Evolutionary conservation across 768 basidiomycete genomes (phyloP), one percentile per base, ranked within the genome.

Genomic region (Suillus subluteus): DNA sequence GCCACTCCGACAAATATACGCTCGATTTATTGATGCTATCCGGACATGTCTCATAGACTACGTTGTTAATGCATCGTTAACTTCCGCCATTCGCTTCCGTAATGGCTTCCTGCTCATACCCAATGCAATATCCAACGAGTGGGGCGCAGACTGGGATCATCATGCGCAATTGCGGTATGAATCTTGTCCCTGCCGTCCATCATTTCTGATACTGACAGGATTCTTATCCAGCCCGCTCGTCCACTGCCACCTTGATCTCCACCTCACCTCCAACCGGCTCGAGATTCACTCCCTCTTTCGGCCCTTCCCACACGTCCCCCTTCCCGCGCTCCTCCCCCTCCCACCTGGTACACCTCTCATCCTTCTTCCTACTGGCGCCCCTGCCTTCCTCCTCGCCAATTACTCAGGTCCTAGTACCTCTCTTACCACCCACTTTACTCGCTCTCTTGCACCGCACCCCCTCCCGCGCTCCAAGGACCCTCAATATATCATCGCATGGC

Each of bases 351-450:
- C 88, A 13, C 91, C 91, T 11, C 88, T 94, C 62, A 83, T 81
- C 12, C 81, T 95, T 4, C 82, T 94, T 23, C 92, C 92, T 6
- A 83, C 87, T 67, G 88, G 86, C 38, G 87, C 85, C 5, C 91
- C 92, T 2, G 91, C 92, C 3, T 91, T 89, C 76, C 91, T 86
- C 69, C 79, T 94, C 48, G 82, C 87, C n/a, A 76, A 80, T n/a
- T 94, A 92, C 71, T 81, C 80, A 18, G 93, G 90, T 26, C 88
- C 91, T 38, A 86, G 87, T 9, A 81, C 87, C 12, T 86, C 82
- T 2, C 80, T 92, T 32, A 81, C 83, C 1, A 80, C 81, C 26
- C 88, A 90, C 69, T 95, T 94, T 66, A 81, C 85, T 52, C 82
- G 86, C 5, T 86, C 88, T 2, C 81, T 94, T 2, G 69, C 78